Base-by-base conservation (phyloP, 768 basidiomycete species). In the Phylloporus arenicola region DNA sequence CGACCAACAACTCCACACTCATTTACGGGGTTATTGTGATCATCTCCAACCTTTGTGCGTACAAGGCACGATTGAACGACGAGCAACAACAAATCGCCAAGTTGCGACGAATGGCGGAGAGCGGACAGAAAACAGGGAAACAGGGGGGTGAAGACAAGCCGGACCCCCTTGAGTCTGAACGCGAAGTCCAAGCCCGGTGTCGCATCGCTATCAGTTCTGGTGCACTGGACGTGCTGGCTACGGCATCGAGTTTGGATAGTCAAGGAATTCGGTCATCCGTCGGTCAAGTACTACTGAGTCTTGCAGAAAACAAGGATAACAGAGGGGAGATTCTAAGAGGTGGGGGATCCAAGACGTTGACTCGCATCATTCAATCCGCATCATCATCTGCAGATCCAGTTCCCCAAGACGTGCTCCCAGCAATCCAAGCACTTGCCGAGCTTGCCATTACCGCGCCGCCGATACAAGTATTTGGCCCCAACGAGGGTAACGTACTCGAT, bases 361-460 rank as follows among this genome's bases (percentile, higher is more conserved):
- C 68, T 44, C 72, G 68, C 22, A 77, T 84, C 52, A 85, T 86
- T 53, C 79, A 78, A 54, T 73, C 73, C 2, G 48, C 75, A 20
- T 64, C 74, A n/a, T 56, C 73, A 13, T 42, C 65, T 29, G 39
- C 67, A 11, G 56, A 70, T 16, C 57, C 62, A 29, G 41, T 57
- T 49, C 40, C 58, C 6, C 57, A 52, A 31, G 62, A 63, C 30
- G 42, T 25, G 0, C 63, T 92, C 12, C 72, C 79, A 16, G 75
- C 92, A 1, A 80, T 90, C 24, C 95, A 98, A 66, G 93, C 92
- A 3, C 72, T 96, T 24, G 90, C 93, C 14, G 96, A 97, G 64
- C 82, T 99, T 24, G 74, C 90, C 40, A 98, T 98, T 60, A 97
- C 95, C 1, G 78, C 92, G 3, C 84, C 92, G 10, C 96, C 96